Evolutionary conservation across 805 yeast genomes (phyloP).

Genomic region (Candida argentea): DNA sequence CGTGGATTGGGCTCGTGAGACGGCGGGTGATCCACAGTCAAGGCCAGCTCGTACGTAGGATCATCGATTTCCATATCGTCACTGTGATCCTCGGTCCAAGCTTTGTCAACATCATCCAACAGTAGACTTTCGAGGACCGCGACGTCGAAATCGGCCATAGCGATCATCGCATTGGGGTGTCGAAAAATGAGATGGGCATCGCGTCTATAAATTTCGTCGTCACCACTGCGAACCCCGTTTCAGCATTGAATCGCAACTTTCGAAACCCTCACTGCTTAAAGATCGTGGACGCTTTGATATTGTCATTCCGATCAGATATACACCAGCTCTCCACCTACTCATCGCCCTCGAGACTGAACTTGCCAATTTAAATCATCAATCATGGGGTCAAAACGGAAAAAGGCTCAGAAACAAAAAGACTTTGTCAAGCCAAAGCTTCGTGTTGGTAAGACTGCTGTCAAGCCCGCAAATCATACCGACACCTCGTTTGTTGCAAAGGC

Average conservation of each 20-base stretch:
- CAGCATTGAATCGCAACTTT: too few species aligned
- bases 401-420: conserved; percentile 59
- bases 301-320: too few species aligned
- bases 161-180: neutral
- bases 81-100: conserved; percentile 5
- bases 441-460: conserved; percentile 76
- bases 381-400: conserved; percentile 39
- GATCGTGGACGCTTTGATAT: too few species aligned
- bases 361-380: too few species aligned
- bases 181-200: too few species aligned
- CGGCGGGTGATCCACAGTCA: neutral
- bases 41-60: conserved; percentile 1
- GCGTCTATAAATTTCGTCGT: too few species aligned
- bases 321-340: too few species aligned
- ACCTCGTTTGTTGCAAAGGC: conserved; percentile 73
- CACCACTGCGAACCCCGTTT: too few species aligned
- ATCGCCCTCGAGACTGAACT: too few species aligned
- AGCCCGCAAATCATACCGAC: conserved; percentile 70
- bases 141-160: conserved; percentile 12
- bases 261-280: neutral
- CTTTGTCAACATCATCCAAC: conserved; percentile 12
- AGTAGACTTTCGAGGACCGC: conserved; percentile 15
- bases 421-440: conserved; percentile 68
- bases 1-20: too few species aligned
- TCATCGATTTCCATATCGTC: conserved; percentile 13